Evolutionary conservation across 2,329 filamentous ascomycete species (phyloP), one percentile per base, ranked within the genome.

Genomic region (Colletotrichum sp.): DNA sequence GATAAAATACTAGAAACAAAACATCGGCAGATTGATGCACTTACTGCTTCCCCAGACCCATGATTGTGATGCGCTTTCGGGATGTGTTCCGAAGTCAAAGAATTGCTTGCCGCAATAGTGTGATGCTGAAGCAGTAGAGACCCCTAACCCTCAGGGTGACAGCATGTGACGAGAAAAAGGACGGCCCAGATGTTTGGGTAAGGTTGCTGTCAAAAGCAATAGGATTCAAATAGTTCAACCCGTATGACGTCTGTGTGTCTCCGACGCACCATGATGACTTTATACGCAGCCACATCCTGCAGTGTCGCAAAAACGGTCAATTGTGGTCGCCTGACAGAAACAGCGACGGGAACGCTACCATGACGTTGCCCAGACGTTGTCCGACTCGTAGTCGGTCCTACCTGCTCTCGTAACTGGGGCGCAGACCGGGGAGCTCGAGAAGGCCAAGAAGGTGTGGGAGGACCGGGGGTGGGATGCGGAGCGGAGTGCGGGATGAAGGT

Each of bases 21-120:
- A 58, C 4, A 58, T 18, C 27, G 4, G 10, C 2, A 16, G 28
- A 3, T 22, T 7, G 4, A 16, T 28, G 32, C 30, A n/a, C 75
- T 71, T 13, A 78, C 77, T 76, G 68, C 52, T 69, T 76, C 10
- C 77, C 66, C 36, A 71, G 32, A 6, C 71, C 75, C 75, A 77
- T 77, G 62, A 66, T 70, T 34, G 43, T 43, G 28, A 70, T 16
- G 52, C 15, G n/a, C 43, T 18, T 39, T 48, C 39, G 48, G 5
- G 3, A 18, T 58, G 6, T 6, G 22, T 16, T 58, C 36, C 36
- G 36, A 3, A 0, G 36, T 39, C 36, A 0, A 39, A 39, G 8
- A 39, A 39, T 39, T 18, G 36, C 36, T 16, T 39, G 36, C 36
- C 18, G 36, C 36, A 39, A 39, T 18, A 39, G 18, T 15, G 18